A percentile compares a stretch with the other conserved stretches of the same genome.
Evolutionary conservation across 202 grass and related monocot species (phyloP).

Genomic region (Saccharum hybrid): DNA sequence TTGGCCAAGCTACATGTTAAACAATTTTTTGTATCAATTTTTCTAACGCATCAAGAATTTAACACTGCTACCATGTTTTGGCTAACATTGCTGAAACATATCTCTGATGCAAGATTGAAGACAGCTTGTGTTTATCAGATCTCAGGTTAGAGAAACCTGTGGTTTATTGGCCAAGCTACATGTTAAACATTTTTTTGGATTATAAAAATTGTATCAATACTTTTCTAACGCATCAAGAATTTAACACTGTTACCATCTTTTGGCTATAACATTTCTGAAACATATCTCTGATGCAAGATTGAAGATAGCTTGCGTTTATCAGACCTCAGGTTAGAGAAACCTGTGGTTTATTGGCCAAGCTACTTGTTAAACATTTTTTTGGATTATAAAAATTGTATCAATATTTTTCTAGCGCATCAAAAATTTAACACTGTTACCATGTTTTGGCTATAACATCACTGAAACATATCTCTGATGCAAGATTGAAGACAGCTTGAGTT

Average conservation of each 20-base stretch:
- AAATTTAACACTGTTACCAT: constrained; percentile 48
- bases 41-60: constrained; percentile 48
- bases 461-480: constrained; percentile 63
- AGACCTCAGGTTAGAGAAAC: constrained; percentile 62
- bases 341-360: constrained; percentile 69
- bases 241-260: constrained; percentile 32
- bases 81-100: constrained; percentile 52
- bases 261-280: constrained; percentile 54
- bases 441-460: constrained; percentile 56
- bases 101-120: constrained; percentile 67
- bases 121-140: constrained; percentile 60
- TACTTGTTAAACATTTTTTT: constrained; percentile 35
- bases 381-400: constrained; percentile 9
- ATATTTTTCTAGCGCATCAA: constrained; percentile 43
- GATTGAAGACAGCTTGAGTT: constrained; percentile 57
- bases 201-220: background rate
- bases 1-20: constrained; percentile 64
- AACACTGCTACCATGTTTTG: constrained; percentile 53
- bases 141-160: constrained; percentile 64
- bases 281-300: constrained; percentile 63
- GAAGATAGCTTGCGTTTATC: constrained; percentile 59
- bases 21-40: constrained; percentile 7
- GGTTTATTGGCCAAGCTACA: constrained; percentile 69
- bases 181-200: background rate
- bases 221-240: background rate